A percentile compares a stretch with the other conserved stretches of the same genome.
phyloP scores from a whole-genome alignment of 2,329 filamentous ascomycete species.

The Neonectria ditissima region DNA sequence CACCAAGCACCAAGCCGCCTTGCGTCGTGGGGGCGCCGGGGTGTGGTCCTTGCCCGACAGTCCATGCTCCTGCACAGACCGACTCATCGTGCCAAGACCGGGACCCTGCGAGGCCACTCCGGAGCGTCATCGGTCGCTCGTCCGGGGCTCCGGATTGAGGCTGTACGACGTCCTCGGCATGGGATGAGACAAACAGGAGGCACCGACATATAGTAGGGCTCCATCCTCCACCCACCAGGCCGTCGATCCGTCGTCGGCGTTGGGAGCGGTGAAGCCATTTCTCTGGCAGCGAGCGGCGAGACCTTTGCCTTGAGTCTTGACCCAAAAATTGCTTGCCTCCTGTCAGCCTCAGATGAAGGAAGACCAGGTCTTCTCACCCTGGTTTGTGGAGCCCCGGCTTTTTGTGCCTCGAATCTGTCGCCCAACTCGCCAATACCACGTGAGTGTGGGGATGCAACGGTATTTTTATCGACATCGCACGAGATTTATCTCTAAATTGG shows the following conservation, averaged over 20 bases:
- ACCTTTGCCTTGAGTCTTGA: not conserved
- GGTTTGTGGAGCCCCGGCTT: constrained; percentile 29
- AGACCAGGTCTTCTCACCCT: constrained; percentile 13
- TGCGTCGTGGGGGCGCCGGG: constrained; percentile 38
- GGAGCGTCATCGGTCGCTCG: constrained; percentile 37
- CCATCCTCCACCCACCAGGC: constrained; percentile 8
- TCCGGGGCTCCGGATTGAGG: constrained; percentile 33
- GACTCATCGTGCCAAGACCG: constrained; percentile 34
- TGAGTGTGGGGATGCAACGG: constrained; percentile 40
- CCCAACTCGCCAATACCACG: constrained; percentile 34
- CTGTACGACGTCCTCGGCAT: constrained; percentile 18
- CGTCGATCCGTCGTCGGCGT: constrained; percentile 4
- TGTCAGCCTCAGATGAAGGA: constrained; percentile 7
- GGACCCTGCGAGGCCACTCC: constrained; percentile 18
- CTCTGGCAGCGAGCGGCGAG: not conserved
- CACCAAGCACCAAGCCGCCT: constrained; percentile 19
- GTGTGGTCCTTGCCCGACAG: constrained; percentile 27
- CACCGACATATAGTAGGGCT: constrained; percentile 18
- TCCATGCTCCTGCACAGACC: constrained; percentile 41
- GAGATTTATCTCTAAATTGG: constrained; percentile 21
- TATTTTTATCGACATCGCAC: constrained; percentile 27
- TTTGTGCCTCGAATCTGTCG: constrained; percentile 24
- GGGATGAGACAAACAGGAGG: constrained; percentile 15
- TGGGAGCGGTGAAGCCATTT: constrained; percentile 22
- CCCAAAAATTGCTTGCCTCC: constrained; percentile 9